These are phyloP conservation scores for Quillaja saponaria DNA, from an alignment of 306 rosid species.

Conservation along the genomic window DNA sequence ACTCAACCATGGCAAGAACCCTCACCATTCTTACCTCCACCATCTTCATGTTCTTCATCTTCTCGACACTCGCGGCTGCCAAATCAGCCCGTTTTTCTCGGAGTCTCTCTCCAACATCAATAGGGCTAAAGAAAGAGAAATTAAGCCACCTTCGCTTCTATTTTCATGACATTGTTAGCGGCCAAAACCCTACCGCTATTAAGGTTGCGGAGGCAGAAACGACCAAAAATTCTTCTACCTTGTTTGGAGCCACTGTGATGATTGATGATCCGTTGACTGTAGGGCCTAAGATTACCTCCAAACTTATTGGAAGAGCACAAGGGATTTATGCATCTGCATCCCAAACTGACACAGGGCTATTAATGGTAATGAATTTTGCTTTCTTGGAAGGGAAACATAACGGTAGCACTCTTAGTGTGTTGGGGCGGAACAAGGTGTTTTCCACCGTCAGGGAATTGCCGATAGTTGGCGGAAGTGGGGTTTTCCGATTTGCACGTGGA, in stretches of 20 bases:
- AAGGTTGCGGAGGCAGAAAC: slow-evolving; percentile 39
- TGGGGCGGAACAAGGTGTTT: neutral
- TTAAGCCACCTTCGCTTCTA: slow-evolving; percentile 56
- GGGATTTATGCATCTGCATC: slow-evolving; percentile 68
- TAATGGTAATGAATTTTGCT: slow-evolving; percentile 59
- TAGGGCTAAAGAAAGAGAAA: slow-evolving; percentile 35
- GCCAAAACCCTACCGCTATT: slow-evolving; percentile 47
- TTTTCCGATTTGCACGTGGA: neutral
- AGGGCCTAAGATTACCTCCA: slow-evolving; percentile 41
- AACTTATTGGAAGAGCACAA: slow-evolving; percentile 56
- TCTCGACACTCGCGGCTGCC: too few species aligned
- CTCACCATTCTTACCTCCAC: too few species aligned
- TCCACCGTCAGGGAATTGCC: neutral
- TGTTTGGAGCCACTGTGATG: slow-evolving; percentile 49
- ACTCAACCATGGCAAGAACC: too few species aligned
- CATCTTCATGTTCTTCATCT: neutral
- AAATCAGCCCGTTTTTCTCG: too few species aligned
- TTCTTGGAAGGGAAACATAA: slow-evolving; percentile 58
- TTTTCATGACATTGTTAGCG: slow-evolving; percentile 52
- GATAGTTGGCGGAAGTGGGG: neutral
- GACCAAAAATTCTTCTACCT: slow-evolving; percentile 28
- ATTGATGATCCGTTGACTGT: slow-evolving; percentile 62
- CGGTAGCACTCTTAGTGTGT: slow-evolving; percentile 52
- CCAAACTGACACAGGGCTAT: slow-evolving; percentile 37
- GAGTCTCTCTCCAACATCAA: neutral